A percentile compares a stretch with the other conserved stretches of the same genome.
Evolutionary conservation across 2,329 filamentous ascomycete genomes (phyloP).

Genomic region (Phaeophleospora eucalypticola): DNA sequence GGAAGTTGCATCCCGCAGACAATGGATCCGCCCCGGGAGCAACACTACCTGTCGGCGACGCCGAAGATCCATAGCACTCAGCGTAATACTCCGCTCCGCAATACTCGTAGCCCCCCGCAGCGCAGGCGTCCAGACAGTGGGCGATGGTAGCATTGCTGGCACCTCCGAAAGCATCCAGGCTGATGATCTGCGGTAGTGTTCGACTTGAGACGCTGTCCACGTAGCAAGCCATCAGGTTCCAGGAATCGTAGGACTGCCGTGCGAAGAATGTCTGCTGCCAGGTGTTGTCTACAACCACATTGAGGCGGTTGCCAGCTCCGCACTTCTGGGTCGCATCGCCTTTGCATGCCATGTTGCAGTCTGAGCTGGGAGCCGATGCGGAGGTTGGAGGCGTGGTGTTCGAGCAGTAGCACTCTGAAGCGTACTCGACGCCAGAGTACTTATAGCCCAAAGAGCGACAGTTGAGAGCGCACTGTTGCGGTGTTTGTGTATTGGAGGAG

Average conservation of each 20-base stretch:
- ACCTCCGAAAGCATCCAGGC: conserved; percentile 20
- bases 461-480: conserved; percentile 22
- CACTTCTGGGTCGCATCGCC: conserved; percentile 25
- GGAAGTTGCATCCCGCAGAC: conserved; percentile 25
- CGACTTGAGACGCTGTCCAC: conserved; percentile 19
- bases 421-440: conserved; percentile 35
- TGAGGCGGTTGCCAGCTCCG: conserved; percentile 20
- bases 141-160: conserved; percentile 23
- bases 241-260: conserved; percentile 17
- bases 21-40: conserved; percentile 20
- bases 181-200: conserved; percentile 17
- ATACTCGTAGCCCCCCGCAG: conserved; percentile 19
- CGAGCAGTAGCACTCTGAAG: conserved; percentile 14
- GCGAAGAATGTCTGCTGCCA: conserved; percentile 27
- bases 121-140: conserved; percentile 28
- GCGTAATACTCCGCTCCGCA: conserved; percentile 29
- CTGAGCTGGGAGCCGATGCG: neutral
- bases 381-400: neutral
- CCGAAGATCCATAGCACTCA: conserved; percentile 25
- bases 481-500: conserved; percentile 20
- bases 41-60: conserved; percentile 14
- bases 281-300: conserved; percentile 16
- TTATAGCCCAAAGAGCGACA: conserved; percentile 25
- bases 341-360: conserved; percentile 26
- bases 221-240: conserved; percentile 28